Base-by-base conservation (phyloP, 768 basidiomycete species). In the Dacryopinax spathularia region DNA sequence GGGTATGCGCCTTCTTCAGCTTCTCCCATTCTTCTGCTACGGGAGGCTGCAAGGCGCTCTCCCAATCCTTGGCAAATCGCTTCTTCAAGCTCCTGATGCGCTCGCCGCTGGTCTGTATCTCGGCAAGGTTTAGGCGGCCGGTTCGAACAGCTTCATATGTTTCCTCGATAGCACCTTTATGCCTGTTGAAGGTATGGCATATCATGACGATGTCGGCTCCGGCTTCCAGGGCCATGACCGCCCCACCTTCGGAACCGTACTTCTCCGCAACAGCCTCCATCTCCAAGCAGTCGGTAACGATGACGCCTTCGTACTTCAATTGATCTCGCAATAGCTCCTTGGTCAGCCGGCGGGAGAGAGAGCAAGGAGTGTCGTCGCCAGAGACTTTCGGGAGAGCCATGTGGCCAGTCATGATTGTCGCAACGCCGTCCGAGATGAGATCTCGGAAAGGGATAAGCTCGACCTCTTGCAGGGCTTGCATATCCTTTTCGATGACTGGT, bases 181-280 rank as follows among this genome's bases (percentile, higher is more conserved):
- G 86, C 64, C 77, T 71, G 15, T 72, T 73, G 62, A 81, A 78
- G 7, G 78, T 82, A 68, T 88, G 87, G 66, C 86, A 88, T 39
- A 86, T 81, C 87, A 88, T 88, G 2, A 76, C 84, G n/a, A 88
- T 73, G 63, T 88, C 87, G 16, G 83, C 83, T 2, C 86, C 86
- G 0, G 87, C 86, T 59, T 75, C 74, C 41, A 88, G 69, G 3
- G 82, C 80, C 64, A 77, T 70, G 18, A 86, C 78, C 0, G 84
- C 82, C 4, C 84, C 85, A 37, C 75, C 76, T 62, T 79, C 77
- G 2, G 78, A 73, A 5, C 83, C 83, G 65, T 73, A 75, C 18
- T 74, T 74, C 31, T 78, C 76, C 0, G 82, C 78, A 16, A 88
- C 80, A 12, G 87, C 86, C 59, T 84, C 84, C 87, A 89, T 88